Conservation (phyloP, 225 moss, liverwort and hornwort species). For the Polytrichum commune region DNA sequence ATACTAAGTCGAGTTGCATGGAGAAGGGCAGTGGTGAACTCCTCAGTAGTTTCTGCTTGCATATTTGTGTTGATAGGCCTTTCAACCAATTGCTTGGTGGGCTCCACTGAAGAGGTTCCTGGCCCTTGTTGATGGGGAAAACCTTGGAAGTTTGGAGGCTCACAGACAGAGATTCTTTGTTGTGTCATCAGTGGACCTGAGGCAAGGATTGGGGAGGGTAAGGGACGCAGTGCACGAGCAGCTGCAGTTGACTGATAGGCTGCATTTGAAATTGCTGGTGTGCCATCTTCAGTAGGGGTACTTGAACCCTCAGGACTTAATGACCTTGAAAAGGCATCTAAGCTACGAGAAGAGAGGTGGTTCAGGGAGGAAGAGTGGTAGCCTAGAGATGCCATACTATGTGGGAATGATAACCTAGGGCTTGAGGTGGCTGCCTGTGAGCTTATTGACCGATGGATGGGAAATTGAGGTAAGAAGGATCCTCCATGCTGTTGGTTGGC, state of each 20-base stretch:
- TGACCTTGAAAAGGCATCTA: constrained; percentile 38
- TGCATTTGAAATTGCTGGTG: constrained; percentile 44
- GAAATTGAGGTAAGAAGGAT: constrained; percentile 38
- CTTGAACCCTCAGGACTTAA: constrained; percentile 38
- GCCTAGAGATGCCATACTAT: constrained; percentile 52
- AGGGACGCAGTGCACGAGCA: constrained; percentile 54
- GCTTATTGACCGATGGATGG: constrained; percentile 30
- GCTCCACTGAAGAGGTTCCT: constrained; percentile 33
- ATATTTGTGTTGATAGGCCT: constrained; percentile 45
- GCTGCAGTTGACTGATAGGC: constrained; percentile 56
- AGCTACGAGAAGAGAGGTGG: constrained; percentile 58
- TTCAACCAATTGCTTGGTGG: constrained; percentile 40
- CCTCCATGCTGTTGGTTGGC: constrained; percentile 63
- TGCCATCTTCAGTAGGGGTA: constrained; percentile 47
- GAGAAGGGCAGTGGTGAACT: constrained; percentile 53
- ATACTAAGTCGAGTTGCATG: constrained; percentile 56
- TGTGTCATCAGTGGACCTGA: constrained; percentile 52
- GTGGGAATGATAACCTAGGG: constrained; percentile 47
- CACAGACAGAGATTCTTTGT: constrained; percentile 31
- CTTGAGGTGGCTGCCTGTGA: constrained; percentile 53
- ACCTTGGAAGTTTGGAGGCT: too few species aligned
- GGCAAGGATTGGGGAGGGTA: constrained; percentile 38
- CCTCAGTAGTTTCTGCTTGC: constrained; percentile 64
- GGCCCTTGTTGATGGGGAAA: background rate
- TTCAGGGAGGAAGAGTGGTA: constrained; percentile 55